A percentile compares a stretch with the other conserved stretches of the same genome.
Conservation (phyloP, 2,329 filamentous ascomycete species). For the Talaromyces sp. region DNA sequence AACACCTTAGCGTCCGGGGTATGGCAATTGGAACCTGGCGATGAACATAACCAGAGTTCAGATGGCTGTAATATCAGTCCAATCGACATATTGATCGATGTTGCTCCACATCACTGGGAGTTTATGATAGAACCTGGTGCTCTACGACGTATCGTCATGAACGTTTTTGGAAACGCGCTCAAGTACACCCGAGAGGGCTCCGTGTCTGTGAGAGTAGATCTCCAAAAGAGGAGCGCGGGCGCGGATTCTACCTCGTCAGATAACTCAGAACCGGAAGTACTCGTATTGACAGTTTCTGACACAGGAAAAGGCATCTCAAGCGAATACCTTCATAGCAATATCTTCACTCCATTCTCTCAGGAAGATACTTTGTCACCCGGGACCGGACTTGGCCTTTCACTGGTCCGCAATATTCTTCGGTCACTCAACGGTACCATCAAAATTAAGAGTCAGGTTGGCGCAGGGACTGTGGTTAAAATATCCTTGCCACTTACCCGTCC, state of each 20-base stretch:
- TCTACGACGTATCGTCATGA: constrained; percentile 47
- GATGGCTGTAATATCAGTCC: neutral
- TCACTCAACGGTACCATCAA: constrained; percentile 55
- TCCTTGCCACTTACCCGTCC: constrained; percentile 33
- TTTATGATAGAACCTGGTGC: constrained; percentile 47
- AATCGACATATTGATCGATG: neutral
- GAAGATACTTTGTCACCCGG: constrained; percentile 57
- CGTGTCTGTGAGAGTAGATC: constrained; percentile 33
- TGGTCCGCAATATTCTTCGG: constrained; percentile 57
- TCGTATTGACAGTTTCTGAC: constrained; percentile 49
- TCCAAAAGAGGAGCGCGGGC: constrained; percentile 23
- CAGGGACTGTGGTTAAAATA: constrained; percentile 52
- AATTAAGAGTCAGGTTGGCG: constrained; percentile 46
- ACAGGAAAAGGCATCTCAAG: constrained; percentile 60
- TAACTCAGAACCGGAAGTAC: neutral
- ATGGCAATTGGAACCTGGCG: neutral
- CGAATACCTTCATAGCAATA: constrained; percentile 53
- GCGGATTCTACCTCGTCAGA: neutral
- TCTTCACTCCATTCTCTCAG: constrained; percentile 61
- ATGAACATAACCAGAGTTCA: neutral
- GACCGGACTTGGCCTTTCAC: constrained; percentile 59
- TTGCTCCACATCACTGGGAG: constrained; percentile 35
- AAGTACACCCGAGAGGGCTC: constrained; percentile 28
- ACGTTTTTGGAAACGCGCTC: constrained; percentile 44
- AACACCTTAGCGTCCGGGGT: neutral